These are phyloP conservation scores for Stereocaulon alpinum DNA, from an alignment of 495 filamentous ascomycete genomes.

Conservation along the genomic window DNA sequence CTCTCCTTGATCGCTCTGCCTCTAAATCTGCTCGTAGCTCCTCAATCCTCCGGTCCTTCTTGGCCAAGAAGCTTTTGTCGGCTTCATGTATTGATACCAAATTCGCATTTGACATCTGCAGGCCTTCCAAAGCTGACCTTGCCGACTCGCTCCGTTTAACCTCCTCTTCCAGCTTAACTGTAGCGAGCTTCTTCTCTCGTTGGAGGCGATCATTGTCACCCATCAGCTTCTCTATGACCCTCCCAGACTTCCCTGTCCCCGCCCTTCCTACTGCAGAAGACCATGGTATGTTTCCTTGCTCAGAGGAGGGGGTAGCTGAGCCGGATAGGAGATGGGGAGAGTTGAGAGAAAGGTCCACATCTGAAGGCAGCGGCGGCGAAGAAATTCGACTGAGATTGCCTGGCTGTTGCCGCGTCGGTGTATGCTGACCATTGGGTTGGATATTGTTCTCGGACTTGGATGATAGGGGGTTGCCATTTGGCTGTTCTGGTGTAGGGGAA, in stretches of 20 bases:
- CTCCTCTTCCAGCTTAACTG: constrained; percentile 36
- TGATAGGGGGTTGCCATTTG: constrained; percentile 8
- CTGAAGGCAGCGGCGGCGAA: constrained; percentile 19
- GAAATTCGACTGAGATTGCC: constrained; percentile 1
- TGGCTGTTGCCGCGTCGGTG: constrained; percentile 11
- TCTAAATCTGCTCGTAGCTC: constrained; percentile 58
- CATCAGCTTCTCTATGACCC: constrained; percentile 82
- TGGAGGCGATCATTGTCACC: constrained; percentile 79
- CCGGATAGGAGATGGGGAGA: constrained; percentile 24
- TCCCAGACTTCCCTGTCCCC: constrained; percentile 77
- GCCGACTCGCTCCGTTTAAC: constrained; percentile 56
- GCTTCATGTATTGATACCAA: constrained; percentile 54
- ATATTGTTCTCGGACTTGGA: neutral
- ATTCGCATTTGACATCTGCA: constrained; percentile 64
- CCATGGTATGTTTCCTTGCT: constrained; percentile 40
- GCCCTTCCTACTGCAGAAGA: constrained; percentile 69
- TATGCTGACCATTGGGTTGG: constrained; percentile 5
- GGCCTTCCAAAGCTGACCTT: constrained; percentile 57
- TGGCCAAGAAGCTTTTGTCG: constrained; percentile 58
- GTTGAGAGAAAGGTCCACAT: constrained; percentile 20
- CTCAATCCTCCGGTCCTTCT: constrained; percentile 73
- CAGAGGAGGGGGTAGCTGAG: constrained; percentile 30
- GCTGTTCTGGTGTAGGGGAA: constrained; percentile 7
- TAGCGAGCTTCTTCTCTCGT: constrained; percentile 67
- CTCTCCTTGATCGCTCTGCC: constrained; percentile 51